Evolutionary conservation across 192 early-diverging fungal genomes (phyloP).

Genomic region (Diversispora epigaea): DNA sequence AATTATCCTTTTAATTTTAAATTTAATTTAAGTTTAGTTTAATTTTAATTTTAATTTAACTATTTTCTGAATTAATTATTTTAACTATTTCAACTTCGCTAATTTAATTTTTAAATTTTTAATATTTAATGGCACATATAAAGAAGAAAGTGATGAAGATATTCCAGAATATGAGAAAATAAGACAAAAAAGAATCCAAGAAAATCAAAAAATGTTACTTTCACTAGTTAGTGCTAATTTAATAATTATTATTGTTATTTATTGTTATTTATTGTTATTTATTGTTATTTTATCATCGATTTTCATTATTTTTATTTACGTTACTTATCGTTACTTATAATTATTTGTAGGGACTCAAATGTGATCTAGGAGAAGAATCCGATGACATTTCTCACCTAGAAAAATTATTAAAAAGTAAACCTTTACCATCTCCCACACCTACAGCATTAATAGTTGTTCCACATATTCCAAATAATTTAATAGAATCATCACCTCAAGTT

Average conservation of each 20-base stretch:
- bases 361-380: constrained; percentile 78
- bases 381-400: constrained; percentile 69
- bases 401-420: constrained; percentile 55
- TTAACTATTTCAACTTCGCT: too few species aligned
- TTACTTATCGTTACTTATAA: constrained; percentile 8
- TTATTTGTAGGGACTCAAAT: constrained; percentile 62
- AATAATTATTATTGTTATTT: background rate
- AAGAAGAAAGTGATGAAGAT: constrained; percentile 33
- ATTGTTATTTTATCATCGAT: too few species aligned
- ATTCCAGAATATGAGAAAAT: constrained; percentile 61
- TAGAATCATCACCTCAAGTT: constrained; percentile 40
- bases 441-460: constrained; percentile 61
- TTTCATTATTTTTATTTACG: background rate
- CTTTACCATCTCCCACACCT: constrained; percentile 45
- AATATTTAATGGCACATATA: background rate
- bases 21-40: too few species aligned
- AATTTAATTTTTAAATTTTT: too few species aligned
- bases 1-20: too few species aligned
- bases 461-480: constrained; percentile 54
- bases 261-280: constrained; percentile 1
- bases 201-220: constrained; percentile 61
- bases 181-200: constrained; percentile 55
- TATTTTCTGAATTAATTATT: too few species aligned
- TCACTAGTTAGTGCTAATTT: constrained; percentile 43
- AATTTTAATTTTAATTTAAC: too few species aligned